Evolutionary conservation across 148 eudicot genomes (phyloP).

Genomic region (Chenopodium suecicum): DNA sequence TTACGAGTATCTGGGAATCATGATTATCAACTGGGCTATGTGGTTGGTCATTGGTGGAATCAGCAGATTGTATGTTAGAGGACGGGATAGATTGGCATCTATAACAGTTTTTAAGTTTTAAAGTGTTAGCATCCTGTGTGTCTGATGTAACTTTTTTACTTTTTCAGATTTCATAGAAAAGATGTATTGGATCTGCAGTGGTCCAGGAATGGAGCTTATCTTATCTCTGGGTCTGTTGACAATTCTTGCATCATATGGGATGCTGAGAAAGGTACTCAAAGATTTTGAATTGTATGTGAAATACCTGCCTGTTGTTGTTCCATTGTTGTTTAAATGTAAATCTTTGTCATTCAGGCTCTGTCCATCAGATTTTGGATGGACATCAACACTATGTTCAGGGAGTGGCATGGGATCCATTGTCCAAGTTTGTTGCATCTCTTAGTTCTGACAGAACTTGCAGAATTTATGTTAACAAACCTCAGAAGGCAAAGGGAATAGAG

Average conservation of each 20-base stretch:
- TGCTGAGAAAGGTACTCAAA: conserved; percentile 62
- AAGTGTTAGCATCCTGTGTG: background rate
- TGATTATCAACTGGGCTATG: background rate
- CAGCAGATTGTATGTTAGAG: background rate
- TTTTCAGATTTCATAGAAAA: conserved; percentile 82
- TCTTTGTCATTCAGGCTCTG: conserved; percentile 54
- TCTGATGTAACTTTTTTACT: background rate
- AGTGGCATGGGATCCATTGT: conserved; percentile 95
- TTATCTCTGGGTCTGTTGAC: conserved; percentile 96
- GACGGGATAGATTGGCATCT: background rate
- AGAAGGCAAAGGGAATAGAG: conserved; percentile 67
- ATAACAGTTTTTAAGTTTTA: background rate
- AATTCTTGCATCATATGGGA: conserved; percentile 98
- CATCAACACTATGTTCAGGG: conserved; percentile 98
- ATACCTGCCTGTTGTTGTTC: background rate
- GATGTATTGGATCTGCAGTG: conserved; percentile 94
- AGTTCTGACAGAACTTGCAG: conserved; percentile 95
- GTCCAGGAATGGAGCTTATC: conserved; percentile 85
- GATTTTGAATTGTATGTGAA: background rate
- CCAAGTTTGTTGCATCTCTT: conserved; percentile 78
- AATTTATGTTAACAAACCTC: conserved; percentile 75
- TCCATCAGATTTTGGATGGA: conserved; percentile 84
- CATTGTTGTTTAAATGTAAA: conserved; percentile 9
- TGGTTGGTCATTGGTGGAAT: background rate
- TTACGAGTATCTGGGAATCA: background rate